Evolutionary conservation across 2,329 filamentous ascomycete species (phyloP), one percentile per base, ranked within the genome.

Genomic region (Colletotrichum sp.): DNA sequence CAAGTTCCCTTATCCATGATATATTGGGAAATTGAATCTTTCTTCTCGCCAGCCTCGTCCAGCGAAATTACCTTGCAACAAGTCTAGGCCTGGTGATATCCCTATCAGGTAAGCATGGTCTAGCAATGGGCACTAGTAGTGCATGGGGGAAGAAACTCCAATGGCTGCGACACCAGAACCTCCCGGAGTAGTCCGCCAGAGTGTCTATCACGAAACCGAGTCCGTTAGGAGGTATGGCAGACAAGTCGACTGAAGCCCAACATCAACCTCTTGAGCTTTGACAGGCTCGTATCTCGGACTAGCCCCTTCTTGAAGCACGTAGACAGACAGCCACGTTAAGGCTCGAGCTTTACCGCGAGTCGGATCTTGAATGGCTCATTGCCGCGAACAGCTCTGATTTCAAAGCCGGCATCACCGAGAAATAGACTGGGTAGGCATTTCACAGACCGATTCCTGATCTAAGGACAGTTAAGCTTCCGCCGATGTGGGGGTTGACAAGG

Each of bases 41-140:
- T n/a, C 9, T n/a, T 48, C 0, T 1, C 18, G 39, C 1, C 39
- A 48, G 39, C 39, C 39, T 48, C 18, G 9, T n/a, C 9, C 18
- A 48, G 0, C 39, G 1, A 1, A n/a, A 2, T 3, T 48, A 18
- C 18, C 9, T 0, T 10, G 18, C 1, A n/a, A 12, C 9, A n/a
- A 1, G 0, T n/a, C 18, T 2, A 12, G 39, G 39, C 39, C 18
- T 44, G 1, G 39, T 48, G 18, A 48, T 6, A 6, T 48, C 0
- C 39, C 1, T n/a, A 12, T n/a, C 1, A 2, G 5, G 18, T 5
- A 2, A 48, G 0, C 2, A 1, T 48, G 39, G 39, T 0, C 0
- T 48, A 6, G 39, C 0, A 48, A 4, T n/a, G 0, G 18, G 18
- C 39, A 48, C 39, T 48, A n/a, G 8, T n/a, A 48, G 39, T n/a